Percentiles rank a stretch among this genome's conserved stretches.
Evolutionary conservation across 2,329 filamentous ascomycete genomes (phyloP).

Genomic region (Colletotrichum falcatum): DNA sequence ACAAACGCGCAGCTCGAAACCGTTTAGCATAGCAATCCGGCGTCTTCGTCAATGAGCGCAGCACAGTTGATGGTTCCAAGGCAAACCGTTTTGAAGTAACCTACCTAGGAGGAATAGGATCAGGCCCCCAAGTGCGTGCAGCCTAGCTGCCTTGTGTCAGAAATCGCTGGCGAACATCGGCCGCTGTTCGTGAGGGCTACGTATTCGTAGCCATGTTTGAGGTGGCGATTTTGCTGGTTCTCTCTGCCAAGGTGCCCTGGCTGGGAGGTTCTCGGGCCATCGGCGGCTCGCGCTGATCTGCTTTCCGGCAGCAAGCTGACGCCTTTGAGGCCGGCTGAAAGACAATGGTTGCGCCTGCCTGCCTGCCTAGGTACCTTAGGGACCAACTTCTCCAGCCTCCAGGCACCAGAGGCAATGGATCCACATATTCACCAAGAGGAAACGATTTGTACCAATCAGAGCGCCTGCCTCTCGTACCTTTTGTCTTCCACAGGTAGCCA

Average conservation of each 20-base stretch:
- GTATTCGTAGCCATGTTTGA: neutral
- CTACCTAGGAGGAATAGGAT: neutral
- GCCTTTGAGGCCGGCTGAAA: constrained; percentile 8
- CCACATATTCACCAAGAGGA: neutral
- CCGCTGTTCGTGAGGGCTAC: too few species aligned
- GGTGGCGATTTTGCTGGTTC: neutral
- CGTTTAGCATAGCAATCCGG: neutral
- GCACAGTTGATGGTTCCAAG: neutral
- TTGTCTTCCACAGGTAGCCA: constrained; percentile 24
- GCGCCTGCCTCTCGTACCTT: neutral
- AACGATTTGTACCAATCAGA: constrained; percentile 6
- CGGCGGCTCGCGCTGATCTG: neutral
- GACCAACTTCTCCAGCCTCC: constrained; percentile 32
- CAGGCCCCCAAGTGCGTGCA: neutral
- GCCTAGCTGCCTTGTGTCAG: neutral
- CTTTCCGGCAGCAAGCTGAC: neutral
- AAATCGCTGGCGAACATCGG: too few species aligned
- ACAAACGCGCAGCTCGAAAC: neutral
- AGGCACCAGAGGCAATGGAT: constrained; percentile 12
- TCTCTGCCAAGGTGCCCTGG: neutral
- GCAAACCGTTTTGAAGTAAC: neutral
- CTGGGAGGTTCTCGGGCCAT: too few species aligned
- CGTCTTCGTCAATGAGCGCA: neutral
- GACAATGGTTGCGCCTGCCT: constrained; percentile 2
- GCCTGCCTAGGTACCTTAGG: too few species aligned